Evolutionary conservation across 306 rosid genomes (phyloP).

Genomic region (Quercus berberidifolia): DNA sequence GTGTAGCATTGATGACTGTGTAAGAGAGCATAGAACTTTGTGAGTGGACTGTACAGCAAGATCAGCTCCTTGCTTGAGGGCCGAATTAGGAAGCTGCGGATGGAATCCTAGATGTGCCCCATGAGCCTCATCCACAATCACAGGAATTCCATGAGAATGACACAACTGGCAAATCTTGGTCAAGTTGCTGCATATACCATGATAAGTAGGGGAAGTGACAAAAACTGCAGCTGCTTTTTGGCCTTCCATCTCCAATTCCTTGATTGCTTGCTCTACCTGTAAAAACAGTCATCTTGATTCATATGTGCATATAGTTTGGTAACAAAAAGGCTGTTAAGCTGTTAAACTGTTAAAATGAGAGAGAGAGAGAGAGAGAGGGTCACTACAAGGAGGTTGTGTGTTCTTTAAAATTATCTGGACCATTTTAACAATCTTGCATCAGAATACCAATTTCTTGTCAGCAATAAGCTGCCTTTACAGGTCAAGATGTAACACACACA

Average conservation of each 20-base stretch:
- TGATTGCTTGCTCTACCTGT: constrained; percentile 67
- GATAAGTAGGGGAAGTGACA: constrained; percentile 84
- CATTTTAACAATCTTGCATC: background rate
- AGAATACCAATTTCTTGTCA: background rate
- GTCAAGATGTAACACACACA: background rate
- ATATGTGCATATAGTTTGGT: background rate
- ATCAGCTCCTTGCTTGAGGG: constrained; percentile 81
- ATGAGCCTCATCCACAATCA: constrained; percentile 93
- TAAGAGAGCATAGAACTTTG: constrained; percentile 80
- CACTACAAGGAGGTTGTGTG: background rate
- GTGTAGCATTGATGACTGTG: constrained; percentile 91
- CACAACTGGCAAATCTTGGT: constrained; percentile 58
- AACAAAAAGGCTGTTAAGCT: background rate
- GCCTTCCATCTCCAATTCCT: constrained; percentile 56
- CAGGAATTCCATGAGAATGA: constrained; percentile 68
- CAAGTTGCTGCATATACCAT: constrained; percentile 77
- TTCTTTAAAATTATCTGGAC: background rate
- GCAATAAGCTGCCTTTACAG: background rate
- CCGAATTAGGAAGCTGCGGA: constrained; percentile 63
- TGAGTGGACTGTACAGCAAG: constrained; percentile 72
- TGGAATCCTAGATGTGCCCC: constrained; percentile 92
- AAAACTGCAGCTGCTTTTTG: constrained; percentile 68
- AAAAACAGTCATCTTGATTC: constrained; percentile 5
- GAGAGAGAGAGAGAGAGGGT: background rate
- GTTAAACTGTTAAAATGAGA: background rate